Evolutionary conservation across 1,284 basidiomycete genomes (phyloP).

Genomic region (Calocybe gambosa): DNA sequence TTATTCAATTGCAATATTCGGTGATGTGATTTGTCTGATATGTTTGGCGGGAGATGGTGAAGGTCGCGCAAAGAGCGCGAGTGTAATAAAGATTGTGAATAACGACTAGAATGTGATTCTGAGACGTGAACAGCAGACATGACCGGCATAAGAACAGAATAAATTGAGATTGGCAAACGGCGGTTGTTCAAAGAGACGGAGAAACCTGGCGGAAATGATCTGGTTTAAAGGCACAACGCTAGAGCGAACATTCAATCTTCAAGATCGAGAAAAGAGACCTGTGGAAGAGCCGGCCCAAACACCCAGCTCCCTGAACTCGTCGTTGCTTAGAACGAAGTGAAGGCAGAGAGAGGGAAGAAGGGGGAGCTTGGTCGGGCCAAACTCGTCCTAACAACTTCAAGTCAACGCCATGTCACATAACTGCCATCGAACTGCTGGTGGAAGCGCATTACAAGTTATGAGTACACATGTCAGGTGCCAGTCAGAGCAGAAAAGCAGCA

Average conservation of each 20-base stretch:
- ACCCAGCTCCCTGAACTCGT: not conserved
- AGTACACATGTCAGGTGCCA: not conserved
- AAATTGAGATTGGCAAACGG: not conserved
- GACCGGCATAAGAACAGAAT: slow-evolving; percentile 11
- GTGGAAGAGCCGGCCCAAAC: not conserved
- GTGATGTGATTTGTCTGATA: slow-evolving; percentile 14
- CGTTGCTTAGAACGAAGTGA: not conserved
- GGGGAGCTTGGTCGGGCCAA: slow-evolving; percentile 4
- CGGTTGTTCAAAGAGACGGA: slow-evolving; percentile 1
- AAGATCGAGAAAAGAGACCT: not conserved
- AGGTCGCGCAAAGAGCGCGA: slow-evolving; percentile 20
- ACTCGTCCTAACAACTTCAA: slow-evolving; percentile 10
- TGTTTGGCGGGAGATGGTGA: slow-evolving; percentile 7
- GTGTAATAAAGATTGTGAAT: slow-evolving; percentile 13
- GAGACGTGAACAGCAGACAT: slow-evolving; percentile 12
- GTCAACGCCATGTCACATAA: slow-evolving; percentile 10
- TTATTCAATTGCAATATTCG: slow-evolving; percentile 12
- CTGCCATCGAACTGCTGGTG: slow-evolving; percentile 2
- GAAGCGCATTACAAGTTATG: not conserved
- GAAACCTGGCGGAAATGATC: slow-evolving; percentile 1
- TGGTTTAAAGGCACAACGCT: not conserved
- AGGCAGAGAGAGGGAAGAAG: slow-evolving; percentile 7
- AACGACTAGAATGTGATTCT: slow-evolving; percentile 4
- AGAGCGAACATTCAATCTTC: slow-evolving; percentile 8
- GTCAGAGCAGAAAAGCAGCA: not conserved